Conservation (phyloP, 352 stramenopile genomes). For the Peronosclerospora sorghi region DNA sequence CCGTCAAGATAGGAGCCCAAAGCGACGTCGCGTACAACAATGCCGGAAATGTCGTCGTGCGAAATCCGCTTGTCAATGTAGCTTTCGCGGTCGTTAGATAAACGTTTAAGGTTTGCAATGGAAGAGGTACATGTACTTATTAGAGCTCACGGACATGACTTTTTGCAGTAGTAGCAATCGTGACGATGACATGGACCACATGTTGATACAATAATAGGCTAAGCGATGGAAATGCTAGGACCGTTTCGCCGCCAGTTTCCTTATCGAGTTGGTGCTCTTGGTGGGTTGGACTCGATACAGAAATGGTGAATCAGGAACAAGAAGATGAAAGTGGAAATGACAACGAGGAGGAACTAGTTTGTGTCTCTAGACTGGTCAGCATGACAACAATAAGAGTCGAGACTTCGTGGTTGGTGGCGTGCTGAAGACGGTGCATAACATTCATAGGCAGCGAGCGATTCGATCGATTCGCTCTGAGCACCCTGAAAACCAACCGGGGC, state of each 20-base stretch:
- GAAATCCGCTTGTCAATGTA: conserved; percentile 42
- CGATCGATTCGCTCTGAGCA: conserved; percentile 6
- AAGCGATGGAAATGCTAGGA: too few relatives aligned
- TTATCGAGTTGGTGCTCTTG: too few relatives aligned
- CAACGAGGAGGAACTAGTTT: conserved; percentile 44
- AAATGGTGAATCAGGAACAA: conserved; percentile 19
- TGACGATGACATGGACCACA: too few relatives aligned
- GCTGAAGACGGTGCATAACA: conserved; percentile 22
- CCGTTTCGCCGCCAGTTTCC: too few relatives aligned
- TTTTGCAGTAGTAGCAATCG: too few relatives aligned
- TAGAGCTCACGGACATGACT: too few relatives aligned
- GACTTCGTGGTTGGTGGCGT: conserved; percentile 23
- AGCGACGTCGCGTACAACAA: conserved; percentile 31
- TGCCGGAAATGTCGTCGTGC: conserved; percentile 42
- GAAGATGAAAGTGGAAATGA: conserved; percentile 10
- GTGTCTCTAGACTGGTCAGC: conserved; percentile 58
- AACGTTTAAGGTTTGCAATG: background rate
- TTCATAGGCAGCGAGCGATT: conserved; percentile 15
- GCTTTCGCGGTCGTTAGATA: conserved; percentile 26
- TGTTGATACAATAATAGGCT: too few relatives aligned
- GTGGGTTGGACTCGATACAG: background rate
- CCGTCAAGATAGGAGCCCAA: conserved; percentile 26
- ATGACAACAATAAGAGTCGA: conserved; percentile 8
- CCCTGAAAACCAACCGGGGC: conserved; percentile 12
- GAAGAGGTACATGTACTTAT: too few relatives aligned